Base-by-base conservation (phyloP, 352 stramenopile genomes). In the Globisporangium viniferum region DNA sequence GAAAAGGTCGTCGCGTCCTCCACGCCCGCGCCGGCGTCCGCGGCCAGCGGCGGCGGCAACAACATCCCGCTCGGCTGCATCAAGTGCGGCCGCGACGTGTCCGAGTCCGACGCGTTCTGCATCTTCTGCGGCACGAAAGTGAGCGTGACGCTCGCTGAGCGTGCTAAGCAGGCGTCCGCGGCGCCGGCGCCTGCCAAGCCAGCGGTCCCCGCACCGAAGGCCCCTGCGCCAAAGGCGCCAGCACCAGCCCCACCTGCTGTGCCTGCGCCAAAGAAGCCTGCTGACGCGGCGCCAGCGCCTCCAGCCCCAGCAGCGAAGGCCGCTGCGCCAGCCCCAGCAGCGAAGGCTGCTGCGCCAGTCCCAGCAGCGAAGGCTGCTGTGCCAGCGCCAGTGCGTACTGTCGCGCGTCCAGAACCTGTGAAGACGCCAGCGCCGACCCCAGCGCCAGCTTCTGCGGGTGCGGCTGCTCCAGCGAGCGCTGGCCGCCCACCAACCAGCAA, bases 51-150 rank as follows among this genome's bases (percentile, higher is more conserved):
- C 53, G 74, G 64, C 64, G 72, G 59, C 65, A 81, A 70, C 73
- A 85, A 89, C 77, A 79, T 75, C 57, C 72, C 70, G 9, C 76
- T 90, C 61, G 78, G 49, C 59, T 95, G 88, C 68, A 80, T 91
- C 73, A 93, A 93, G 66, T 95, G 88, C 65, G 77, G 78, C 62
- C 82, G 82, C 61, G 81, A 91, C 53, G 84, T 95, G 68, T 79
- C 86, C 54, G 75, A 88, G 62, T 62, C 81, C 31, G 88, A 95
- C 77, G 76, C 86, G 51, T 93, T 95, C 74, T 95, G 88, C 73
- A 95, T 95, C 74, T 95, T 90, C 75, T 95, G 88, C 65, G 88
- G 88, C 68, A 95, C 86, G 62, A 94, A 94, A 61, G 86, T 94
- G 67, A 88, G 79, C 61, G 70, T 87, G 59, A 86, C 82, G 70